Percentiles rank a stretch among this genome's conserved stretches.
phyloP scores from a whole-genome alignment of 2,329 filamentous ascomycete genomes.

The Sporothrix dimorphospora region DNA sequence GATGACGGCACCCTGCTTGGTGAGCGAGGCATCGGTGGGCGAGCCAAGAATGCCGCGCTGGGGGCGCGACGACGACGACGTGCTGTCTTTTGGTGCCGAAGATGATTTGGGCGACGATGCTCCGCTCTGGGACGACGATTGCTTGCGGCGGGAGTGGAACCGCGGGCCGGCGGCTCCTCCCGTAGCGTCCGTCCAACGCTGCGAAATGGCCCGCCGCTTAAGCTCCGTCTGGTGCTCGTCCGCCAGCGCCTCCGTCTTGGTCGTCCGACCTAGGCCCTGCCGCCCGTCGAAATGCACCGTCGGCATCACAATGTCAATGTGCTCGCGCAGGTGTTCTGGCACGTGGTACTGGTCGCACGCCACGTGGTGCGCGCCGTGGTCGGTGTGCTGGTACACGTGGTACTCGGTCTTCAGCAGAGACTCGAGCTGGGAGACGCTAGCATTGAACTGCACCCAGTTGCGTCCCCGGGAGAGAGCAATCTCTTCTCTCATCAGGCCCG shows the following conservation, averaged over 20 bases:
- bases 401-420: conserved; percentile 57
- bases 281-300: conserved; percentile 46
- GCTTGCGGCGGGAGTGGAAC: conserved; percentile 10
- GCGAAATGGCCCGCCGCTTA: conserved; percentile 34
- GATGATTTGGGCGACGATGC: background rate
- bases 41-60: conserved; percentile 39
- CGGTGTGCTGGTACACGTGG: conserved; percentile 52
- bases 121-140: background rate
- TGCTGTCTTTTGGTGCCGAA: background rate
- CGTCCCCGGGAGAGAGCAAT: conserved; percentile 55
- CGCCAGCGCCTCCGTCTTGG: conserved; percentile 35
- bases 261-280: conserved; percentile 37
- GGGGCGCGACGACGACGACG: conserved; percentile 28
- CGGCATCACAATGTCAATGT: conserved; percentile 49
- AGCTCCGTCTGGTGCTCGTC: conserved; percentile 37
- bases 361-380: conserved; percentile 43
- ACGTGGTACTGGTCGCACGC: conserved; percentile 49
- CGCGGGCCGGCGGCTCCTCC: conserved; percentile 21
- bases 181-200: conserved; percentile 5
- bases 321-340: conserved; percentile 42
- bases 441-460: conserved; percentile 59
- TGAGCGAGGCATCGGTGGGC: conserved; percentile 36
- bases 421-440: conserved; percentile 57
- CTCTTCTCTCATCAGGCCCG: conserved; percentile 53
- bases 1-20: conserved; percentile 41